Evolutionary conservation across 1,284 basidiomycete genomes (phyloP).

Genomic region (Porogramme epimiltina): DNA sequence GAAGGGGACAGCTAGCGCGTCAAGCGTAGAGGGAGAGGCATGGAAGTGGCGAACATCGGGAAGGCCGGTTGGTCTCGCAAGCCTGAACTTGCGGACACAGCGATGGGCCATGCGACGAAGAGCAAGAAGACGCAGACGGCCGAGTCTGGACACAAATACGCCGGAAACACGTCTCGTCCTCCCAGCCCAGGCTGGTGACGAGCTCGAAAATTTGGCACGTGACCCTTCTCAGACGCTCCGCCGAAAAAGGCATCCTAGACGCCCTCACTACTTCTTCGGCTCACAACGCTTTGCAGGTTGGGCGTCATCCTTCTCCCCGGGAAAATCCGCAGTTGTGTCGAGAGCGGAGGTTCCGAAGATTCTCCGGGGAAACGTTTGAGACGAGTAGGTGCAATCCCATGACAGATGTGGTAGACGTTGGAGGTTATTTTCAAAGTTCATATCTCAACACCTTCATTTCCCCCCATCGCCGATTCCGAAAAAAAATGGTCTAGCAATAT

Average conservation of each 20-base stretch:
- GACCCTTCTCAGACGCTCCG: not conserved
- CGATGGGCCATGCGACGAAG: constrained; percentile 20
- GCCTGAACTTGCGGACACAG: constrained; percentile 19
- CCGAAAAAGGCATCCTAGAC: not conserved
- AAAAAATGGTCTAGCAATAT: too few species aligned
- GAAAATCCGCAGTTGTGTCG: too few species aligned
- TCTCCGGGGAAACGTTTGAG: too few species aligned
- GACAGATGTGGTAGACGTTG: too few species aligned
- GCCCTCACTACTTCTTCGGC: too few species aligned
- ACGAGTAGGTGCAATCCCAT: too few species aligned
- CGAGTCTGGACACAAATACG: not conserved
- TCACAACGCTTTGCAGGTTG: too few species aligned
- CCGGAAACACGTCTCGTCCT: constrained; percentile 2
- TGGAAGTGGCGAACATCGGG: constrained; percentile 12
- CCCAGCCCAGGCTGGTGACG: constrained; percentile 1
- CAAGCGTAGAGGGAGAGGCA: constrained; percentile 4
- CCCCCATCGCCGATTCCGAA: too few species aligned
- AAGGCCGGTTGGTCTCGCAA: constrained; percentile 12
- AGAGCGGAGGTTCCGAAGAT: too few species aligned
- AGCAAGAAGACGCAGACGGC: not conserved
- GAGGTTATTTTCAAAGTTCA: too few species aligned
- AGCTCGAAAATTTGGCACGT: constrained; percentile 21
- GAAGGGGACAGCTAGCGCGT: constrained; percentile 13
- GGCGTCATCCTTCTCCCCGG: too few species aligned
- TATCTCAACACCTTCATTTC: too few species aligned